A percentile compares a stretch with the other conserved stretches of the same genome.
Evolutionary conservation across 2,329 filamentous ascomycete species (phyloP).

Genomic region (Hirsutella minnesotensis): DNA sequence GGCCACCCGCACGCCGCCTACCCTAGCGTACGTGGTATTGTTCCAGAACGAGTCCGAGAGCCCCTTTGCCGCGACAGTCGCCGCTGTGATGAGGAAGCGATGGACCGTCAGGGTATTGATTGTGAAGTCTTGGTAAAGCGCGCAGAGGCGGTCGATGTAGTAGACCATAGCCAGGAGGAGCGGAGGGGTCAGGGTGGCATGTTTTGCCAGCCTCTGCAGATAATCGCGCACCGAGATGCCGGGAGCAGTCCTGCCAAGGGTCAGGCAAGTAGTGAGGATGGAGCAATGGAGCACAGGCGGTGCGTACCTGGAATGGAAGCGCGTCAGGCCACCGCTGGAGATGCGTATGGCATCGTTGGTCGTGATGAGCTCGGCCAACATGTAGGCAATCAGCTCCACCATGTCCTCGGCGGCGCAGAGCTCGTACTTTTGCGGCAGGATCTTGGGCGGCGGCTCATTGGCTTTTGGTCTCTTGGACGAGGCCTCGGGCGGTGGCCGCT

Average conservation of each 20-base stretch:
- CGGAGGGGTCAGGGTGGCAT: slow-evolving; percentile 85
- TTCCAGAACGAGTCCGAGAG: slow-evolving; percentile 97
- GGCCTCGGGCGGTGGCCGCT: slow-evolving; percentile 16
- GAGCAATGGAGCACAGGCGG: too few relatives aligned
- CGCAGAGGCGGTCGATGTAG: slow-evolving; percentile 91
- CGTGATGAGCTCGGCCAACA: slow-evolving; percentile 89
- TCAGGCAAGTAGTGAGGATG: not conserved
- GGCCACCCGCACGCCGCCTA: slow-evolving; percentile 81
- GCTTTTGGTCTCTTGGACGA: slow-evolving; percentile 42
- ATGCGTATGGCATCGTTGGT: slow-evolving; percentile 80
- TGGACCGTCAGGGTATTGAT: slow-evolving; percentile 95
- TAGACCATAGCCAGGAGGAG: slow-evolving; percentile 98
- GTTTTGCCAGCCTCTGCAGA: slow-evolving; percentile 79
- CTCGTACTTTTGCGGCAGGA: slow-evolving; percentile 67
- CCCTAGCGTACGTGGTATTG: slow-evolving; percentile 88
- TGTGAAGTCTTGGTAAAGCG: slow-evolving; percentile 85
- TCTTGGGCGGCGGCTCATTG: slow-evolving; percentile 38
- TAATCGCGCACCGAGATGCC: slow-evolving; percentile 94
- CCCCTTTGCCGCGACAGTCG: slow-evolving; percentile 90
- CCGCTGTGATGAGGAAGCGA: slow-evolving; percentile 90
- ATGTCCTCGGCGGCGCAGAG: slow-evolving; percentile 73
- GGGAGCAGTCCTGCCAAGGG: slow-evolving; percentile 42
- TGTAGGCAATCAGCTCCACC: slow-evolving; percentile 82
- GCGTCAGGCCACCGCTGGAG: slow-evolving; percentile 68
- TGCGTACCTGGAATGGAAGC: slow-evolving; percentile 81